A percentile compares a stretch with the other conserved stretches of the same genome.
phyloP scores from a whole-genome alignment of 2,329 filamentous ascomycete species.

The Ophiostoma pallidulum region DNA sequence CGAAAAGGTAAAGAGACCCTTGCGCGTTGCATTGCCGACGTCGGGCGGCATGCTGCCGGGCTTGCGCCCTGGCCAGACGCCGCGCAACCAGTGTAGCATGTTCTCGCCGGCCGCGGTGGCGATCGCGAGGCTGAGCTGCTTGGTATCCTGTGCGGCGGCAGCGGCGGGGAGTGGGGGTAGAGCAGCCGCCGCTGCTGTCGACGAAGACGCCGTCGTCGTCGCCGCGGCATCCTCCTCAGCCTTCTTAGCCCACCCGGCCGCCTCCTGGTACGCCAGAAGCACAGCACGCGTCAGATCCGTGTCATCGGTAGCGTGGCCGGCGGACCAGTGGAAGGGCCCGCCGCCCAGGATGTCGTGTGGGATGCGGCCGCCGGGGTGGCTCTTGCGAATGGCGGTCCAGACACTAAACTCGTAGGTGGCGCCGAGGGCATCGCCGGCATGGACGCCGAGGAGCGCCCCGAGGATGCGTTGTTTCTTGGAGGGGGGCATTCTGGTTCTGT shows the following conservation, averaged over 20 bases:
- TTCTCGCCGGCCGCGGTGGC: constrained; percentile 27
- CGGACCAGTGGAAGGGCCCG: constrained; percentile 32
- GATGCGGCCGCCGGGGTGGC: constrained; percentile 30
- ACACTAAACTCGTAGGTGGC: constrained; percentile 35
- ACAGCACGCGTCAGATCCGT: constrained; percentile 38
- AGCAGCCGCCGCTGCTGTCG: too few relatives aligned
- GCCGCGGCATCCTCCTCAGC: too few relatives aligned
- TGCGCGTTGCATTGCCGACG: constrained; percentile 30
- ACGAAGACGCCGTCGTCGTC: neutral
- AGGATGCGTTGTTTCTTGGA: constrained; percentile 22
- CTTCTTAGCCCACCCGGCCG: too few relatives aligned
- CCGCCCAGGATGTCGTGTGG: constrained; percentile 34
- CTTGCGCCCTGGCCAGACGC: constrained; percentile 33
- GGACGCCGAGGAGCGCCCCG: constrained; percentile 37
- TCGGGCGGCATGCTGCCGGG: constrained; percentile 27
- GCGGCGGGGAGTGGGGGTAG: too few relatives aligned
- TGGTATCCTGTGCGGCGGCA: too few relatives aligned
- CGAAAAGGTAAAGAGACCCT: constrained; percentile 26
- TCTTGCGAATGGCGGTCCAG: constrained; percentile 24
- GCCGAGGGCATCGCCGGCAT: constrained; percentile 38
- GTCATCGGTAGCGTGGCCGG: constrained; percentile 38
- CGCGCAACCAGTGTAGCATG: constrained; percentile 33
- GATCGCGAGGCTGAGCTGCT: too few relatives aligned
- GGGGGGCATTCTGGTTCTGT: neutral
- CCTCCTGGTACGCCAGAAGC: constrained; percentile 32